Percentiles rank a stretch among this genome's conserved stretches.
phyloP scores from a whole-genome alignment of 1,139 yeast species.

The Nakaseomyces glabratus region DNA sequence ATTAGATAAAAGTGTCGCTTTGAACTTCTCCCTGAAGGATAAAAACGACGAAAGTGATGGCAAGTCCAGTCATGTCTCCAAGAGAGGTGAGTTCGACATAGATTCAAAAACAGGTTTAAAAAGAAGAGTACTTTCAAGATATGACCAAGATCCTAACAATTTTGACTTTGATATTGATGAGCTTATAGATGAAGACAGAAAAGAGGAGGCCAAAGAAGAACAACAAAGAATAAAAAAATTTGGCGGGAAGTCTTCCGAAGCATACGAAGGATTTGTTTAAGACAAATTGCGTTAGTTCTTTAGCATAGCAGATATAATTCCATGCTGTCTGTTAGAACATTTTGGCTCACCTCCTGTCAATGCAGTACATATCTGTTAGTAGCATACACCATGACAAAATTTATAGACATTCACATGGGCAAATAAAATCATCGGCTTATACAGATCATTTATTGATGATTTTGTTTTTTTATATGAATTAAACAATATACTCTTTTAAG shows the following conservation, averaged over 20 bases:
- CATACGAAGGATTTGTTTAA: conserved; percentile 19
- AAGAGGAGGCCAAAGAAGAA: conserved; percentile 20
- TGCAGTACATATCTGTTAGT: too few relatives aligned
- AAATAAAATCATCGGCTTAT: too few relatives aligned
- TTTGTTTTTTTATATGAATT: too few relatives aligned
- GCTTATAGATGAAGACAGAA: conserved; percentile 27
- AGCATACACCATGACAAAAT: too few relatives aligned
- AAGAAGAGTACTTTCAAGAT: conserved; percentile 25
- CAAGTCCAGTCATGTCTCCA: conserved; percentile 9
- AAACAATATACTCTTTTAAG: too few relatives aligned
- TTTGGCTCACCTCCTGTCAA: too few relatives aligned
- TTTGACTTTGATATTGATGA: conserved; percentile 31
- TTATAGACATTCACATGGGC: too few relatives aligned
- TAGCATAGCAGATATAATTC: too few relatives aligned
- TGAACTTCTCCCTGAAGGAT: conserved; percentile 22
- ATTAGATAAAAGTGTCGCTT: conserved; percentile 10
- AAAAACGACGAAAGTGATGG: conserved; percentile 7
- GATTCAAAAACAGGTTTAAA: conserved; percentile 28
- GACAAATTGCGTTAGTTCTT: not conserved
- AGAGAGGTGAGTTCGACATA: conserved; percentile 14
- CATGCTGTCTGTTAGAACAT: too few relatives aligned
- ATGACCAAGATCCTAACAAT: conserved; percentile 25
- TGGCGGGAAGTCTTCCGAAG: conserved; percentile 18
- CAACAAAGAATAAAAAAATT: conserved; percentile 15
- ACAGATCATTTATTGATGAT: too few relatives aligned